Conservation (phyloP, 768 basidiomycete species). For the Boletus rufocinnamomeus region DNA sequence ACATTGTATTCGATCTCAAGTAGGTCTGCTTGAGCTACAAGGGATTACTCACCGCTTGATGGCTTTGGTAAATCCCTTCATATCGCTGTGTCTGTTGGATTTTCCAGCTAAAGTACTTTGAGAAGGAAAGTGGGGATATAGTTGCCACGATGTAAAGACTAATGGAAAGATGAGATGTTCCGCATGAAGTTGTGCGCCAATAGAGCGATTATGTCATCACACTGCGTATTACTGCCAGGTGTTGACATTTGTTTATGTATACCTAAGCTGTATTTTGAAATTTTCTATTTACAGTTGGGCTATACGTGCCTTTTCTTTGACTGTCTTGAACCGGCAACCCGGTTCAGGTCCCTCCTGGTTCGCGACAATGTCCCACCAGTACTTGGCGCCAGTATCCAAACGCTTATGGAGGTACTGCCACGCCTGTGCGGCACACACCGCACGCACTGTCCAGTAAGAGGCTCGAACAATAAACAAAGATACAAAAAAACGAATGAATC, state of each 20-base stretch:
- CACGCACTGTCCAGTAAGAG: too few relatives aligned
- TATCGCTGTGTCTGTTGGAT: conserved; percentile 34
- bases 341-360: too few relatives aligned
- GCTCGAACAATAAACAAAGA: too few relatives aligned
- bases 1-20: conserved; percentile 1
- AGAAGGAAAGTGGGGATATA: neutral
- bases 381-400: neutral
- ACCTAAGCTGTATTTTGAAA: too few relatives aligned
- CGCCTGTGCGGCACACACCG: neutral
- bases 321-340: too few relatives aligned
- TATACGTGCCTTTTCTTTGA: too few relatives aligned
- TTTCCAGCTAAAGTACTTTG: neutral
- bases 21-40: neutral
- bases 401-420: neutral
- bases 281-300: too few relatives aligned
- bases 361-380: neutral
- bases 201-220: conserved; percentile 25
- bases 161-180: conserved; percentile 1
- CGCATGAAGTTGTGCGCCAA: neutral
- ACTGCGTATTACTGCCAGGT: neutral
- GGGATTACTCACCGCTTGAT: conserved; percentile 60
- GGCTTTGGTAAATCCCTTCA: conserved; percentile 86
- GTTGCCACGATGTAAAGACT: conserved; percentile 1
- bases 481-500: too few relatives aligned
- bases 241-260: too few relatives aligned